These are phyloP conservation scores for Benincasa hispida DNA, from an alignment of 306 rosid species.

Conservation along the genomic window DNA sequence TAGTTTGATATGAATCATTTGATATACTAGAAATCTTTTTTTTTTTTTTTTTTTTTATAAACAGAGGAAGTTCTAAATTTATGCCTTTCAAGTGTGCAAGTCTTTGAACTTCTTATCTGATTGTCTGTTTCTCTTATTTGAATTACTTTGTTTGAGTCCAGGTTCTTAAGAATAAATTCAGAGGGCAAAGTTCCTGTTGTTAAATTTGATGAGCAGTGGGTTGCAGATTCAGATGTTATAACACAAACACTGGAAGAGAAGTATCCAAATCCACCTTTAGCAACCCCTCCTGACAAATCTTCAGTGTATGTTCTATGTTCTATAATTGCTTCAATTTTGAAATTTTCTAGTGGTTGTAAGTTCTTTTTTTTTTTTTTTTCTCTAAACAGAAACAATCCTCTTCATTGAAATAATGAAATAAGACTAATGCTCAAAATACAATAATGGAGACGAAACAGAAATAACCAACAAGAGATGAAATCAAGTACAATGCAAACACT, in stretches of 20 bases:
- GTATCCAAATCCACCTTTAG: constrained; percentile 81
- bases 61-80: neutral
- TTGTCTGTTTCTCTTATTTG: neutral
- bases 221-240: constrained; percentile 81
- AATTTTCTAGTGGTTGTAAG: neutral
- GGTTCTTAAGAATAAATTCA: constrained; percentile 65
- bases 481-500: too few relatives aligned
- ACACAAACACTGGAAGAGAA: constrained; percentile 69
- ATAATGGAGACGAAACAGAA: too few relatives aligned
- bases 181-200: constrained; percentile 82
- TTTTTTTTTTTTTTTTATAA: neutral
- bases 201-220: constrained; percentile 73
- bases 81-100: neutral
- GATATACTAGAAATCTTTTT: neutral
- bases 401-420: too few relatives aligned
- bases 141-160: constrained; percentile 9
- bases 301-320: constrained; percentile 43
- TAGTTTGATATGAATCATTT: neutral
- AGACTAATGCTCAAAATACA: too few relatives aligned
- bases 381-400: too few relatives aligned
- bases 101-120: neutral
- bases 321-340: neutral
- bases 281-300: constrained; percentile 67
- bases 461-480: too few relatives aligned
- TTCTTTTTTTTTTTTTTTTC: too few relatives aligned